These are phyloP conservation scores for Paramecium biaurelia DNA, from an alignment of 73 alveolate genomes.

Conservation along the genomic window DNA sequence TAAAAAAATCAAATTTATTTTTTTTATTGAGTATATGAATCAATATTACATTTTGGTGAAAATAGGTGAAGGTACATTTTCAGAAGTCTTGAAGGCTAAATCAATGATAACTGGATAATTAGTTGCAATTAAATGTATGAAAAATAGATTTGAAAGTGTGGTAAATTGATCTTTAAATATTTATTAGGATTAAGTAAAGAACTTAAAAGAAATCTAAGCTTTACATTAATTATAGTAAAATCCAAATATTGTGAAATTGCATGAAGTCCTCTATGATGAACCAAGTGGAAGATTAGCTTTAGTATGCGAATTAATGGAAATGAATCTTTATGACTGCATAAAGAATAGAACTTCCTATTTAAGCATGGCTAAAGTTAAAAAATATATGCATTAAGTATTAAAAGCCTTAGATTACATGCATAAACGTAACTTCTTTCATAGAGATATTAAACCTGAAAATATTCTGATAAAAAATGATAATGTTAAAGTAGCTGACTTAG, in stretches of 20 bases:
- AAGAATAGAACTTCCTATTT: constrained; percentile 77
- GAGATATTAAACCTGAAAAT: constrained; percentile 67
- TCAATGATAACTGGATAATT: constrained; percentile 79
- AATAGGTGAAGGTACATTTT: constrained; percentile 85
- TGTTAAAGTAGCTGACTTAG: constrained; percentile 90
- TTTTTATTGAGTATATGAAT: background rate
- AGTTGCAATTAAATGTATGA: constrained; percentile 92
- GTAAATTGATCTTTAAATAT: constrained; percentile 51
- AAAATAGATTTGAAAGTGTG: constrained; percentile 68
- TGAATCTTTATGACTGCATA: constrained; percentile 84
- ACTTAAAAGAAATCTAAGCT: constrained; percentile 90
- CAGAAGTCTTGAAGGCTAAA: constrained; percentile 86
- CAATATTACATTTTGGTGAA: constrained; percentile 30
- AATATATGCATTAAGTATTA: constrained; percentile 75
- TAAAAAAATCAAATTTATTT: background rate
- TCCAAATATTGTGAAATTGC: constrained; percentile 81
- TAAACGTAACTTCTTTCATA: constrained; percentile 67
- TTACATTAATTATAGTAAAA: constrained; percentile 84
- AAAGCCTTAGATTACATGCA: constrained; percentile 83
- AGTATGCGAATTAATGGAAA: constrained; percentile 90
- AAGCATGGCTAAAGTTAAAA: constrained; percentile 79
- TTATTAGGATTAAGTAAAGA: constrained; percentile 43
- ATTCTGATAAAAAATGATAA: constrained; percentile 68
- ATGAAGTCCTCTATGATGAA: constrained; percentile 85
- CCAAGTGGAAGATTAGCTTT: constrained; percentile 74